Conservation (phyloP, 345 rosid genomes). For the Sisymbrium irio region DNA sequence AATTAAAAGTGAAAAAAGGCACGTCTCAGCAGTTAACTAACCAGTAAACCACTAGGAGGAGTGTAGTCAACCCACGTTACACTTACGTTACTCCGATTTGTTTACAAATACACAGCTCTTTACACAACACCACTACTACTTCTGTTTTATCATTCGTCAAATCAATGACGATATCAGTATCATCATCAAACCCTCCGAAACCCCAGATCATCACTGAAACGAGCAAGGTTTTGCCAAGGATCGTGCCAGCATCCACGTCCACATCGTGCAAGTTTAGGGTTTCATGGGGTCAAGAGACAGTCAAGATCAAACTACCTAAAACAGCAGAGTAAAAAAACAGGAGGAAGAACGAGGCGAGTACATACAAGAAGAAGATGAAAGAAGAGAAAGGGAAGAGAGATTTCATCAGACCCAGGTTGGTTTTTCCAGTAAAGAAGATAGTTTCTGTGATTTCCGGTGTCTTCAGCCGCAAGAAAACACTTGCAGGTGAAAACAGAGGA, state of each 20-base stretch:
- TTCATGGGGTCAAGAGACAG: slow-evolving; percentile 26
- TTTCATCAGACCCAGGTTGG: background rate
- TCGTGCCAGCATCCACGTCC: background rate
- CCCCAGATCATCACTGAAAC: background rate
- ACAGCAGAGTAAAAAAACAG: slow-evolving; percentile 31
- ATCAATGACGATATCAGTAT: background rate
- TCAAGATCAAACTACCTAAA: slow-evolving; percentile 36
- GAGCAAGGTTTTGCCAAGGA: background rate
- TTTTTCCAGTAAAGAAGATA: slow-evolving; percentile 27
- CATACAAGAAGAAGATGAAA: background rate
- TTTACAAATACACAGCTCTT: background rate
- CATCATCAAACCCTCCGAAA: background rate
- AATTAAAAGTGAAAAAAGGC: background rate
- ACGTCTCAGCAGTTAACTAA: background rate
- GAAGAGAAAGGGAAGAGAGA: slow-evolving; percentile 5
- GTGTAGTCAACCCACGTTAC: slow-evolving; percentile 15
- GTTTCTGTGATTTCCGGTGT: slow-evolving; percentile 30
- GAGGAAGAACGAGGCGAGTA: background rate
- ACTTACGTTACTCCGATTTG: background rate
- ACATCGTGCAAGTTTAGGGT: slow-evolving; percentile 4
- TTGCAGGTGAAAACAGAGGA: background rate
- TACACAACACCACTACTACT: slow-evolving; percentile 11
- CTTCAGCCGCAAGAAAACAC: slow-evolving; percentile 29
- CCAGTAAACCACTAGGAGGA: background rate
- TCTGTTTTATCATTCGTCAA: background rate